Percentiles rank a stretch among this genome's conserved stretches.
These are phyloP conservation scores for Aureobasidium sp. DNA, from an alignment of 2,329 filamentous ascomycete species.

Conservation along the genomic window DNA sequence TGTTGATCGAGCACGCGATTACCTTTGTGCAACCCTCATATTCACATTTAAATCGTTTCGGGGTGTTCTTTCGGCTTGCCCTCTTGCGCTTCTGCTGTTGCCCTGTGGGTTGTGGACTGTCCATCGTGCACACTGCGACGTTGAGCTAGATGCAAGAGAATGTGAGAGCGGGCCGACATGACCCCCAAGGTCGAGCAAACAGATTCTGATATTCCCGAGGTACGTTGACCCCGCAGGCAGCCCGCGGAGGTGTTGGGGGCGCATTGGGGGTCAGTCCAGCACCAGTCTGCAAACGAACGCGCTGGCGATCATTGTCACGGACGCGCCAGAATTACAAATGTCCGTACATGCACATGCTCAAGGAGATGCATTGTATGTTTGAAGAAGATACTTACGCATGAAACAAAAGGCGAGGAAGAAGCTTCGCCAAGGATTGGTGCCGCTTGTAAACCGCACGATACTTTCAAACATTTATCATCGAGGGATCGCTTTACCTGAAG, in stretches of 20 bases:
- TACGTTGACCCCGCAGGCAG: background rate
- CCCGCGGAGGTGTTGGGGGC: background rate
- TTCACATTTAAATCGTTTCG: constrained; percentile 63
- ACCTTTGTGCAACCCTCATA: constrained; percentile 70
- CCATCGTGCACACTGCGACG: background rate
- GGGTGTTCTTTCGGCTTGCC: constrained; percentile 67
- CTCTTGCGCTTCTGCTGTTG: constrained; percentile 30
- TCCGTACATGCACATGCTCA: background rate
- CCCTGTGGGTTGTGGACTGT: background rate
- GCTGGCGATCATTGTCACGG: too few species aligned
- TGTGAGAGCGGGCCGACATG: background rate
- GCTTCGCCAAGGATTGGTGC: background rate
- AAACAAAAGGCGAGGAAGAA: background rate
- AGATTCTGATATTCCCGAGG: background rate
- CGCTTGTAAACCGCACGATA: background rate
- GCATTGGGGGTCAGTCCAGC: background rate
- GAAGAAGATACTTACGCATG: too few species aligned
- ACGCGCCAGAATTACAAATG: background rate
- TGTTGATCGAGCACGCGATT: background rate
- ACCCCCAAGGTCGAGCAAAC: background rate
- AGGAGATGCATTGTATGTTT: too few species aligned
- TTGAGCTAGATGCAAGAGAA: background rate
- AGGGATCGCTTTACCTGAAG: too few species aligned
- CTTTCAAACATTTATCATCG: background rate
- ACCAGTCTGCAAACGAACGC: background rate